Evolutionary conservation across 2,329 filamentous ascomycete genomes (phyloP).

Genomic region (Sporothrix protearum): DNA sequence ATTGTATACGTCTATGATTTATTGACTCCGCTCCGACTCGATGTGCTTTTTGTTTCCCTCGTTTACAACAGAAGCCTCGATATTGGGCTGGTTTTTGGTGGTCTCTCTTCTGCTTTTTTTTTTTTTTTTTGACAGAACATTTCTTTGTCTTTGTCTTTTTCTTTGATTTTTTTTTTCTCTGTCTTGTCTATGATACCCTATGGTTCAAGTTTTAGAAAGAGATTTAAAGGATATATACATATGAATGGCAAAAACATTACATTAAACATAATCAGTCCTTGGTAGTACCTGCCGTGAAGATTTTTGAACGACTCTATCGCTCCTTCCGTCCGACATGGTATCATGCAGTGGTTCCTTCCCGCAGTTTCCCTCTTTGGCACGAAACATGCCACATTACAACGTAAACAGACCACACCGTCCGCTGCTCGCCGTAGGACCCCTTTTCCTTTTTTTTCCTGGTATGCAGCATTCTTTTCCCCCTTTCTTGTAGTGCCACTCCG

Average conservation of each 20-base stretch:
- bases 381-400: not conserved
- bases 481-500: not conserved
- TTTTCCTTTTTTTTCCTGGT: not conserved
- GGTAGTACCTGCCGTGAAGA: not conserved
- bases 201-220: not conserved
- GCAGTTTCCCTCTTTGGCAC: not conserved
- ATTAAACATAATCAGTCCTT: not conserved
- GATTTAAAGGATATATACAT: not conserved
- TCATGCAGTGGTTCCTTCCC: not conserved
- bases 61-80: not conserved
- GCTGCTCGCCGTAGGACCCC: too few relatives aligned
- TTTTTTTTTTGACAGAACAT: too few relatives aligned
- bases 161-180: not conserved
- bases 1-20: not conserved
- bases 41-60: not conserved
- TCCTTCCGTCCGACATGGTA: not conserved
- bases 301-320: not conserved
- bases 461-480: not conserved
- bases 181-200: not conserved
- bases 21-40: not conserved
- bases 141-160: not conserved
- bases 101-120: not conserved
- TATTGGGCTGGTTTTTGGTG: not conserved
- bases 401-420: not conserved
- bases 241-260: not conserved